Evolutionary conservation across 139 green algal species (phyloP), one percentile per base, ranked within the genome.

Genomic region (Haematococcus sp.): DNA sequence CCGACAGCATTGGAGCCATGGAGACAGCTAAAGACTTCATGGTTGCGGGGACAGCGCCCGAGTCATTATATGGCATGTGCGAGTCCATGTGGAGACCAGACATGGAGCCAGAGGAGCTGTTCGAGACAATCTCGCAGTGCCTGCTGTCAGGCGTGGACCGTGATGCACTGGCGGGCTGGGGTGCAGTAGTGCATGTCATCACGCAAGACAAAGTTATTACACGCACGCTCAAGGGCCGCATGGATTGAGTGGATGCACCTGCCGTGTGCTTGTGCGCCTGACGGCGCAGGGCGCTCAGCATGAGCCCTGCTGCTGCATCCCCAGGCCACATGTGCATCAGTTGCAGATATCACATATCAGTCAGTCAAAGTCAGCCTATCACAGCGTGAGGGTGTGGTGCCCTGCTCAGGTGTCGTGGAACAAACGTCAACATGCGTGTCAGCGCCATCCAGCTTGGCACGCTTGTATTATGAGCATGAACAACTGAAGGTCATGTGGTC

Each of bases 21-120:
- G 93, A 98, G 82, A 95, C 88, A 4, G 88, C 93, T 35, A 93
- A 95, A 67, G 93, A 99, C 86, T 99, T 99, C 68, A 97, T 98
- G 82, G 88, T 99, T 17, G 40, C 59, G 46, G 66, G 66, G 1
- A 72, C 66, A 15, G 33, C 66, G 25, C 66, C 66, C 13, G 95
- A 98, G 75, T 96, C 91, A 4, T 82, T 99, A 73, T 93, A 94
- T 60, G 96, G 96, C 78, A 95, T 98, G 81, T 99, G 95, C 83
- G 96, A 99, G 83, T 93, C 85, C 22, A 93, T 98, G 76, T 99
- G 91, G 86, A 76, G 83, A 43, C 89, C 91, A 44, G 87, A 96
- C 80, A 87, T 99, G 87, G 88, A 89, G 20, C 68, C 95, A 9
- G 96, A 99, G 67, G 95, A 99, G 82, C 86, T 99, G 60, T 99